Evolutionary conservation across 108 stramenopile genomes (phyloP).

Genomic region (Fragilariopsis cylindrus): DNA sequence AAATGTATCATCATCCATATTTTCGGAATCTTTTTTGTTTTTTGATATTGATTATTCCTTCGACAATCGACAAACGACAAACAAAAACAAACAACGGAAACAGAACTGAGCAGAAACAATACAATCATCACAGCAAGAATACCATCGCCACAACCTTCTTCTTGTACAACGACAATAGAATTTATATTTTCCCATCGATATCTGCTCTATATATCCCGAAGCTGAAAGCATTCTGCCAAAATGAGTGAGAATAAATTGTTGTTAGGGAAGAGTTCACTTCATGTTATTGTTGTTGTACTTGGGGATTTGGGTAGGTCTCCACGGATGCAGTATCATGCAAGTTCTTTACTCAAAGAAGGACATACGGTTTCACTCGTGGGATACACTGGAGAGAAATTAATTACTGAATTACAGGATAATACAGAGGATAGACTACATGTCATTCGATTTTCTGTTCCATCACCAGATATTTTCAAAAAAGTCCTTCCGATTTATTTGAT

Average conservation of each 20-base stretch:
- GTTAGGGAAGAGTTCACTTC: conserved; percentile 21
- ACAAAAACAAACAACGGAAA: too few relatives aligned
- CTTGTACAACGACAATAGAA: too few relatives aligned
- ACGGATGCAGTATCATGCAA: conserved; percentile 98
- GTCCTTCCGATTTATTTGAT: conserved; percentile 66
- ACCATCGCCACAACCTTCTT: too few relatives aligned
- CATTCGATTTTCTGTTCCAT: conserved; percentile 53
- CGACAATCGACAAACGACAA: too few relatives aligned
- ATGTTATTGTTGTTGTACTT: conserved; percentile 73
- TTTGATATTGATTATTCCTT: too few relatives aligned
- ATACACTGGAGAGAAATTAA: conserved; percentile 61
- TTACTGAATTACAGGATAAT: conserved; percentile 24
- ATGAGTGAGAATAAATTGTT: neutral
- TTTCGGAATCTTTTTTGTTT: neutral
- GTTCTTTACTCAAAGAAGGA: conserved; percentile 78
- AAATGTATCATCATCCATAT: too few relatives aligned
- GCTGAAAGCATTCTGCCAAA: neutral
- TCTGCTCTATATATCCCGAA: too few relatives aligned
- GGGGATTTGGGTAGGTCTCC: conserved; percentile 94
- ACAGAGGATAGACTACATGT: conserved; percentile 43
- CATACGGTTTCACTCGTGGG: conserved; percentile 75
- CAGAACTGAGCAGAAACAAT: too few relatives aligned
- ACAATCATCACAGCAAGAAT: too few relatives aligned
- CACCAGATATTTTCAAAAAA: conserved; percentile 47
- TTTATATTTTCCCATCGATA: too few relatives aligned